Percentiles rank a stretch among this genome's conserved stretches.
phyloP scores from a whole-genome alignment of 1,284 basidiomycete genomes.

The Sporisorium reilianum region DNA sequence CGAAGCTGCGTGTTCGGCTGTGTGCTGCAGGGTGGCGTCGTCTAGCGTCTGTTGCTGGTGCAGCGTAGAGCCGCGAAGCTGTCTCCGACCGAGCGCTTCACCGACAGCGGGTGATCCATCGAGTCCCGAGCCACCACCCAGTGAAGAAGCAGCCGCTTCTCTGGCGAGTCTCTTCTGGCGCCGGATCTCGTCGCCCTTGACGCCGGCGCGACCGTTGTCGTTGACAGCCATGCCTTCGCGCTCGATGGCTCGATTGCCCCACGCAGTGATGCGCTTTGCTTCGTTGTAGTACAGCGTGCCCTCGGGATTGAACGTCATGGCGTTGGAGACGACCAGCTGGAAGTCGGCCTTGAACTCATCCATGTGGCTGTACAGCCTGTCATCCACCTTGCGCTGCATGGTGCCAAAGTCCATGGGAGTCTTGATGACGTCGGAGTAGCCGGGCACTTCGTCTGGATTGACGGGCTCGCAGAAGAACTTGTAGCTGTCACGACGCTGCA shows the following conservation, averaged over 20 bases:
- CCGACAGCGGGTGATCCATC: not conserved
- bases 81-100: constrained; percentile 22
- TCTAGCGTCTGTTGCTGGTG: constrained; percentile 21
- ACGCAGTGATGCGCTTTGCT: constrained; percentile 58
- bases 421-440: constrained; percentile 78
- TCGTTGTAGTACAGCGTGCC: constrained; percentile 63
- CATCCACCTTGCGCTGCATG: constrained; percentile 72
- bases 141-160: constrained; percentile 18
- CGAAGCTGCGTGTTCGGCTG: constrained; percentile 1
- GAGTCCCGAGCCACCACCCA: not conserved
- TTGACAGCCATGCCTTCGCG: constrained; percentile 59
- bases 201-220: constrained; percentile 49
- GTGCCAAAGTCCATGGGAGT: constrained; percentile 86
- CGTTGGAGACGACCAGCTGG: constrained; percentile 61
- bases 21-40: constrained; percentile 9
- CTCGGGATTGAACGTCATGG: constrained; percentile 64
- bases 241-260: constrained; percentile 60
- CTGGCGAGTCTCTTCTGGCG: constrained; percentile 32
- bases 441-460: constrained; percentile 76
- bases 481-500: constrained; percentile 80
- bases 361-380: constrained; percentile 51
- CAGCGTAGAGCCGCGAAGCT: constrained; percentile 19
- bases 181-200: constrained; percentile 41
- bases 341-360: constrained; percentile 61
- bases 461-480: constrained; percentile 84